phyloP scores from a whole-genome alignment of 306 rosid genomes.

The Corylus americana region DNA sequence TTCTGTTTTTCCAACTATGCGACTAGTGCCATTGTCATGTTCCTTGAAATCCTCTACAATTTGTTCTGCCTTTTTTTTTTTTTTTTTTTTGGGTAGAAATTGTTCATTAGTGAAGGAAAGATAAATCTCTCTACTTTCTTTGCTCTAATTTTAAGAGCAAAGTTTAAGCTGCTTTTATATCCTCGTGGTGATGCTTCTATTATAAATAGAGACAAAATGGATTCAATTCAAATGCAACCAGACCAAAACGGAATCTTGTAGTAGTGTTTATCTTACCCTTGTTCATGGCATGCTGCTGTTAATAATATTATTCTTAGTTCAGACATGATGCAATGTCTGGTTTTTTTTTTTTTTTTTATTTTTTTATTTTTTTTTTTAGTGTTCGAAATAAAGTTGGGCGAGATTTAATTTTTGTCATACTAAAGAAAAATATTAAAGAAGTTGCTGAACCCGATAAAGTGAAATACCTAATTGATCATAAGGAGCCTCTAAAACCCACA shows the following conservation, averaged over 20 bases:
- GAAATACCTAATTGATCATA: neutral
- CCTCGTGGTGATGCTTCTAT: neutral
- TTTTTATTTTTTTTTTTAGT: too few species aligned
- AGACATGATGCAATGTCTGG: neutral
- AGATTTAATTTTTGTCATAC: neutral
- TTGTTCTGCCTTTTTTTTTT: neutral
- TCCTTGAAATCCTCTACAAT: neutral
- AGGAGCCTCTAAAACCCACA: neutral
- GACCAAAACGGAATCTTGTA: neutral
- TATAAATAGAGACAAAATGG: neutral
- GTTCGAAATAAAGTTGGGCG: too few species aligned
- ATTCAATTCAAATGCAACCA: neutral
- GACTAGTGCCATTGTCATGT: neutral
- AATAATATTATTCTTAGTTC: neutral
- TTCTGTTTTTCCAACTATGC: neutral
- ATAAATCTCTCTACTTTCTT: neutral
- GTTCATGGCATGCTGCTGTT: neutral
- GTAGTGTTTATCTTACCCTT: too few species aligned
- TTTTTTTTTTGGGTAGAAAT: neutral
- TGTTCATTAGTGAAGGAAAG: neutral
- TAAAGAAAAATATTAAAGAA: neutral
- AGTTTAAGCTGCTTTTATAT: neutral
- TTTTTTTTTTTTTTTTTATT: neutral
- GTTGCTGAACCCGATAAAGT: neutral
- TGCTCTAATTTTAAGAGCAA: neutral